Evolutionary conservation across 176 grass and related monocot species (phyloP).

Genomic region (Musa troglodytarum): DNA sequence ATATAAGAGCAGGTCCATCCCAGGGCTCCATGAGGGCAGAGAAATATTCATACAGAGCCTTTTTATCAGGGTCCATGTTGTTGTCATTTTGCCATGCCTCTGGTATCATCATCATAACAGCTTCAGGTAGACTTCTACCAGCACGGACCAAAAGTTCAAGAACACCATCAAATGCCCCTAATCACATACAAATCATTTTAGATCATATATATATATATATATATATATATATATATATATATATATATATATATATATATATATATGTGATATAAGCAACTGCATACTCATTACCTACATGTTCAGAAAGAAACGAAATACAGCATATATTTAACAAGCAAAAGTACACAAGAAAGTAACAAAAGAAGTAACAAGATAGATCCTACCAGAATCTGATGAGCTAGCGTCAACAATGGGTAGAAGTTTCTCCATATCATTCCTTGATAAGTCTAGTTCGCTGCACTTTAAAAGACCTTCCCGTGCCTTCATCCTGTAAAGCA

Average conservation of each 20-base stretch:
- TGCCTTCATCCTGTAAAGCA: slow-evolving; percentile 69
- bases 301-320: too few species aligned
- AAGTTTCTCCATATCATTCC: slow-evolving; percentile 70
- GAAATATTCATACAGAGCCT: slow-evolving; percentile 75
- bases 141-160: slow-evolving; percentile 87
- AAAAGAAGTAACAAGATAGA: neutral
- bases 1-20: slow-evolving; percentile 99
- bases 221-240: too few species aligned
- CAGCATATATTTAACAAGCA: neutral
- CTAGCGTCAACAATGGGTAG: slow-evolving; percentile 93
- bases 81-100: slow-evolving; percentile 97
- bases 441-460: slow-evolving; percentile 67
- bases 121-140: slow-evolving; percentile 92
- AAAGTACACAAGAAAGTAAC: neutral
- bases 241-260: too few species aligned
- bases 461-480: slow-evolving; percentile 84
- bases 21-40: slow-evolving; percentile 98
- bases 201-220: too few species aligned
- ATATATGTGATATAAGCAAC: neutral
- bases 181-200: slow-evolving; percentile 14
- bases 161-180: slow-evolving; percentile 85
- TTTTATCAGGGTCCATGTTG: slow-evolving; percentile 88
- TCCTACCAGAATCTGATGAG: slow-evolving; percentile 84
- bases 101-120: slow-evolving; percentile 99
- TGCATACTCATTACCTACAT: neutral